phyloP scores from a whole-genome alignment of 225 moss, liverwort and hornwort genomes.

The Bryum argenteum region DNA sequence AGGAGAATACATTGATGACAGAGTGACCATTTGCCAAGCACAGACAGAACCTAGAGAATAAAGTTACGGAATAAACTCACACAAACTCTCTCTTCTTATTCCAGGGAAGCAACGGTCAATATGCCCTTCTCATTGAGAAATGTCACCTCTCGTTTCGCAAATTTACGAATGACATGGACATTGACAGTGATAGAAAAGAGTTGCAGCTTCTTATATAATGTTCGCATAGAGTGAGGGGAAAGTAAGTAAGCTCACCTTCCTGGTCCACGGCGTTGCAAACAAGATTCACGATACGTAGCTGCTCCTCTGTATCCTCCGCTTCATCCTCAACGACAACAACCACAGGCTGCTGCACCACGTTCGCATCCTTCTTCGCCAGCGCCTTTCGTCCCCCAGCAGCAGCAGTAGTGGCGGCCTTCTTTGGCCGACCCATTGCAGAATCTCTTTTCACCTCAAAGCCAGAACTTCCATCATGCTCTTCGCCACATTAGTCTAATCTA shows the following conservation, averaged over 20 bases:
- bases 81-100: background rate
- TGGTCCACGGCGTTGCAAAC: constrained; percentile 55
- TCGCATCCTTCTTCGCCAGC: constrained; percentile 53
- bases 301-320: constrained; percentile 40
- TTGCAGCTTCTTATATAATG: too few species aligned
- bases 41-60: background rate
- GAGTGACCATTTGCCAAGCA: too few species aligned
- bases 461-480: background rate
- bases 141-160: background rate
- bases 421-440: constrained; percentile 48
- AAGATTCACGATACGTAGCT: constrained; percentile 49
- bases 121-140: too few species aligned
- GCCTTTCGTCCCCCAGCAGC: constrained; percentile 36
- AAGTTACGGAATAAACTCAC: background rate
- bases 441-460: constrained; percentile 15
- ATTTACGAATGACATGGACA: background rate
- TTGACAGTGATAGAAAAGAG: background rate
- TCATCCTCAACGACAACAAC: constrained; percentile 11
- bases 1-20: too few species aligned
- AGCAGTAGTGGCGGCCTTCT: constrained; percentile 31
- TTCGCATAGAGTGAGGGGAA: background rate
- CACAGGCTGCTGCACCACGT: constrained; percentile 24
- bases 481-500: background rate
- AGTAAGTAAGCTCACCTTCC: constrained; percentile 37
- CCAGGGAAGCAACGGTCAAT: too few species aligned